phyloP scores from a whole-genome alignment of 1,284 basidiomycete species.

The Cutaneotrichosporon curvatum region DNA sequence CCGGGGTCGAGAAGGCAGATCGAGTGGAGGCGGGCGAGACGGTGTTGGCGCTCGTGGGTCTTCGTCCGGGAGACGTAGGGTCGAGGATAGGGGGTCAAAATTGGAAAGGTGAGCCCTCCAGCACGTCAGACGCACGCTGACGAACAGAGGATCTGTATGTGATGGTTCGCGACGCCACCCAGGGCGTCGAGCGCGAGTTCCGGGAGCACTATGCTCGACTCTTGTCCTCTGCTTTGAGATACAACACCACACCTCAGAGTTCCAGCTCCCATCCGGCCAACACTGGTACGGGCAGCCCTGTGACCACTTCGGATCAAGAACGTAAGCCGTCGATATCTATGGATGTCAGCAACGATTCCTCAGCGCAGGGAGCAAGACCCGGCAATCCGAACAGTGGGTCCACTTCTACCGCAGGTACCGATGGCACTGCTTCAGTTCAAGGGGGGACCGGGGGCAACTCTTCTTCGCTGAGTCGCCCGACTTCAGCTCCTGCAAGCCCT shows the following conservation, averaged over 20 bases:
- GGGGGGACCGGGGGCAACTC: too few species aligned
- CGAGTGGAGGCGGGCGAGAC: neutral
- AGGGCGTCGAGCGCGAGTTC: slow-evolving; percentile 9
- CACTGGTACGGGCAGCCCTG: too few species aligned
- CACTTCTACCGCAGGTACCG: too few species aligned
- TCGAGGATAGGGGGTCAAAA: neutral
- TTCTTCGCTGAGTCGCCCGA: too few species aligned
- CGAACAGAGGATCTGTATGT: slow-evolving; percentile 21
- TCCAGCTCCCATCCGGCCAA: too few species aligned
- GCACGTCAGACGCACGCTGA: fast-evolving
- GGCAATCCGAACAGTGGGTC: too few species aligned
- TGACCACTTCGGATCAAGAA: too few species aligned
- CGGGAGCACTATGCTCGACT: slow-evolving; percentile 13
- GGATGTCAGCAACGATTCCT: too few species aligned
- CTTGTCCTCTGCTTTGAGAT: slow-evolving; percentile 3
- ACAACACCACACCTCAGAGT: neutral
- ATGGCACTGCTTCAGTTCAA: too few species aligned
- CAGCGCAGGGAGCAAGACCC: too few species aligned
- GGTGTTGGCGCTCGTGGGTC: slow-evolving; percentile 3
- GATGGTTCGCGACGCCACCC: slow-evolving; percentile 16
- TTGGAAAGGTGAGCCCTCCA: slow-evolving; percentile 7
- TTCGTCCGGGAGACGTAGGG: neutral
- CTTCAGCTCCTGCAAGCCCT: too few species aligned
- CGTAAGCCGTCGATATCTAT: too few species aligned
- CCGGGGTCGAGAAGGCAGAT: neutral